phyloP scores from a whole-genome alignment of 495 filamentous ascomycete genomes.

The Lepidopterella palustris region DNA sequence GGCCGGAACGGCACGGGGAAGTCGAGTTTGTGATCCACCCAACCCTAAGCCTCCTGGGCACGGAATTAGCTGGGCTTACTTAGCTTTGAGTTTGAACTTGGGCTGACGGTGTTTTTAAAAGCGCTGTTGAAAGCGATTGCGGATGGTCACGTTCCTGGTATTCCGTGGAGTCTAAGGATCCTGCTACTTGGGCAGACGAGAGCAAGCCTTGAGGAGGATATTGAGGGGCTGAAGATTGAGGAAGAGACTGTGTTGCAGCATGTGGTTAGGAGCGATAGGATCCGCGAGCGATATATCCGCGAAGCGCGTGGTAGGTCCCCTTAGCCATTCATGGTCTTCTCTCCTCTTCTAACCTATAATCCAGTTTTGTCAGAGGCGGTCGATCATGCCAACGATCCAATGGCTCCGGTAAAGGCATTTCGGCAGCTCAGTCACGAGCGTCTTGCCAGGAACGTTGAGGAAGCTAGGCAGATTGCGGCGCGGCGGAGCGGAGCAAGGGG shows the following conservation, averaged over 20 bases:
- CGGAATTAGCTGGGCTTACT: too few relatives aligned
- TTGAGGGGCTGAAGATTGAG: constrained; percentile 10
- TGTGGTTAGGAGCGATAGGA: constrained; percentile 59
- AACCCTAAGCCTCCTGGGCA: neutral
- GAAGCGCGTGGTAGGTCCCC: constrained; percentile 48
- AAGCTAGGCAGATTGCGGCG: constrained; percentile 64
- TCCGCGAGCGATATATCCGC: constrained; percentile 50
- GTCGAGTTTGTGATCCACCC: constrained; percentile 44
- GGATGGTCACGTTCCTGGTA: constrained; percentile 71
- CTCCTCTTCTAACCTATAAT: neutral
- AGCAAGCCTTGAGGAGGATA: constrained; percentile 26
- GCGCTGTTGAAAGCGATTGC: constrained; percentile 65
- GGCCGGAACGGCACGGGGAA: constrained; percentile 78
- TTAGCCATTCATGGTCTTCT: too few relatives aligned
- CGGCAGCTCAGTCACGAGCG: constrained; percentile 54
- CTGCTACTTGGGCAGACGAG: constrained; percentile 67
- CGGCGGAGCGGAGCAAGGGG: constrained; percentile 67
- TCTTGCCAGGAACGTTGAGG: constrained; percentile 54
- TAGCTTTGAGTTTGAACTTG: constrained; percentile 1
- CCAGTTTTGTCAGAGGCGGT: constrained; percentile 43
- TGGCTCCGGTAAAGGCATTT: constrained; percentile 52
- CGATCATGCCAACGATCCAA: constrained; percentile 43
- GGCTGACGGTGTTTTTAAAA: neutral
- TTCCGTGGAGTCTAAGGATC: constrained; percentile 60
- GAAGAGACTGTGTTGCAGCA: constrained; percentile 54